These are phyloP conservation scores for Anisogramma anomala DNA, from an alignment of 2,329 filamentous ascomycete genomes.

Conservation along the genomic window DNA sequence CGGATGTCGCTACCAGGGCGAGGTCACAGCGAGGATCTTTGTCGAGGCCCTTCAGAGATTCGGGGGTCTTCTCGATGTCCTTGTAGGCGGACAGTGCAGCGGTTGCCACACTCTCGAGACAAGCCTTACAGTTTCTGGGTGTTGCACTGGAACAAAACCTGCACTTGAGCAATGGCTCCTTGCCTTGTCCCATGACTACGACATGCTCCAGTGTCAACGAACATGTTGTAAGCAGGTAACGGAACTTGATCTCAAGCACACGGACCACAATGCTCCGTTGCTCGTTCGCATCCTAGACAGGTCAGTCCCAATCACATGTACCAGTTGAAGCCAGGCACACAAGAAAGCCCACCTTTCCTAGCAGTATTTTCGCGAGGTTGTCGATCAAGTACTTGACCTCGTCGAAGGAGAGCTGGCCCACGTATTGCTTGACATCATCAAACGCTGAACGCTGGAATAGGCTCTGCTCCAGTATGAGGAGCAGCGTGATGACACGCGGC, in stretches of 20 bases:
- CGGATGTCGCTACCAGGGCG: constrained; percentile 21
- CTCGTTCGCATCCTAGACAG: constrained; percentile 4
- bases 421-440: constrained; percentile 34
- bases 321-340: too few relatives aligned
- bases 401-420: constrained; percentile 29
- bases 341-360: constrained; percentile 21
- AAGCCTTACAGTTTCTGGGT: constrained; percentile 12
- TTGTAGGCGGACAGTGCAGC: constrained; percentile 17
- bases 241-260: constrained; percentile 30
- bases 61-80: constrained; percentile 16
- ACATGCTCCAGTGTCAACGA: constrained; percentile 21
- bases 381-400: constrained; percentile 31
- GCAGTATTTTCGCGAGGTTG: constrained; percentile 24
- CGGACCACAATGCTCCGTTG: constrained; percentile 15
- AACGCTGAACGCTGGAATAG: constrained; percentile 26
- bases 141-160: constrained; percentile 15
- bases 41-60: constrained; percentile 17
- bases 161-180: constrained; percentile 16
- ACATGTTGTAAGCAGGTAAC: constrained; percentile 34
- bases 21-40: constrained; percentile 25
- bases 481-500: constrained; percentile 23
- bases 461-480: constrained; percentile 24
- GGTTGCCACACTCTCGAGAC: constrained; percentile 17
- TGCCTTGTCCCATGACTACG: constrained; percentile 16
- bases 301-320: too few relatives aligned